A percentile compares a stretch with the other conserved stretches of the same genome.
These are phyloP conservation scores for Teratosphaeria viscida DNA, from an alignment of 2,329 filamentous ascomycete genomes.

Conservation along the genomic window DNA sequence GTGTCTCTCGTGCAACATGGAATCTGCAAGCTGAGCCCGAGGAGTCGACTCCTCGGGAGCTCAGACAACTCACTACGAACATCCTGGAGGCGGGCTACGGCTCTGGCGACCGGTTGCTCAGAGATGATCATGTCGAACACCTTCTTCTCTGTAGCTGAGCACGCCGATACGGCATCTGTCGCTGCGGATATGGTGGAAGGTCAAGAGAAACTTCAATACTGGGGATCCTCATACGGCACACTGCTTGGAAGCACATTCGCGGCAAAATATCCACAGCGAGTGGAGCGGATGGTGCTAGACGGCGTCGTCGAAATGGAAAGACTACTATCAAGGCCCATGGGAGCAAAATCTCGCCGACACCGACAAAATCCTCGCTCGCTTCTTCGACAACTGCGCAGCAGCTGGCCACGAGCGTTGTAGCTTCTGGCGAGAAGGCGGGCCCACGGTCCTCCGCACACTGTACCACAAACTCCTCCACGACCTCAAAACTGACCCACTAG, in stretches of 20 bases:
- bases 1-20: constrained; percentile 14
- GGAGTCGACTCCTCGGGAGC: constrained; percentile 12
- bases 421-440: constrained; percentile 23
- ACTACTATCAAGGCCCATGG: constrained; percentile 25
- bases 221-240: constrained; percentile 39
- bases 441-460: constrained; percentile 27
- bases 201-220: constrained; percentile 26
- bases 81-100: constrained; percentile 3
- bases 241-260: constrained; percentile 33
- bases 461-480: constrained; percentile 10
- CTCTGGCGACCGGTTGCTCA: constrained; percentile 4
- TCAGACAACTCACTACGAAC: background rate
- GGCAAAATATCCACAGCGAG: constrained; percentile 30
- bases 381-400: constrained; percentile 34
- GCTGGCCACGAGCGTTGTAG: constrained; percentile 32
- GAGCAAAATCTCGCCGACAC: constrained; percentile 33
- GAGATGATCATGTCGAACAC: background rate
- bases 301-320: constrained; percentile 35
- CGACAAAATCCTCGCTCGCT: constrained; percentile 32
- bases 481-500: constrained; percentile 28
- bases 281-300: constrained; percentile 32
- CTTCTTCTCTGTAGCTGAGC: constrained; percentile 12
- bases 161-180: constrained; percentile 37
- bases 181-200: constrained; percentile 38
- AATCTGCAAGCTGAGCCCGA: constrained; percentile 21